These are phyloP conservation scores for Mycena capillaripes DNA, from an alignment of 768 basidiomycete species.

Conservation along the genomic window DNA sequence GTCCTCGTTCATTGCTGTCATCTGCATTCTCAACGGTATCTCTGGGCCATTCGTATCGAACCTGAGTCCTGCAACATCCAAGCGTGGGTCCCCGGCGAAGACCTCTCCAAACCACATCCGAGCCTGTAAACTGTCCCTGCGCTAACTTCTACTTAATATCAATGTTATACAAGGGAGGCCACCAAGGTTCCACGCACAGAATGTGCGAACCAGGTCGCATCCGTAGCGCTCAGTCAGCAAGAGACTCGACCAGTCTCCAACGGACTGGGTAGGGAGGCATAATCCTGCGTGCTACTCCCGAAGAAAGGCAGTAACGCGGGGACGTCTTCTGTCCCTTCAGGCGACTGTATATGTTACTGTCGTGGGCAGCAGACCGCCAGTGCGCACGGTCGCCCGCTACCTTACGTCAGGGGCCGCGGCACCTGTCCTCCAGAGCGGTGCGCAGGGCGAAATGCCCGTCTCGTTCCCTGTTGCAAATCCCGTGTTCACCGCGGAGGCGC, in stretches of 20 bases:
- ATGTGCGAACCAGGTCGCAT: slow-evolving; percentile 19
- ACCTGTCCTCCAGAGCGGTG: not conserved
- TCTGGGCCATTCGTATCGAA: too few species aligned
- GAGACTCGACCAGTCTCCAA: slow-evolving; percentile 32
- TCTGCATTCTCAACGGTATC: too few species aligned
- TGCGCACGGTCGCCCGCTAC: slow-evolving; percentile 6
- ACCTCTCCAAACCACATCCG: too few species aligned
- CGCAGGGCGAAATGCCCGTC: not conserved
- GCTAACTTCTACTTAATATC: too few species aligned
- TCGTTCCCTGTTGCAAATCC: slow-evolving; percentile 13
- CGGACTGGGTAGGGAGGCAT: slow-evolving; percentile 25
- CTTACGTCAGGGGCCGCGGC: not conserved
- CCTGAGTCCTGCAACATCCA: too few species aligned
- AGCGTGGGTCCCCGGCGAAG: too few species aligned
- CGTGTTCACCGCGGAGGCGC: not conserved
- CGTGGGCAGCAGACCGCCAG: not conserved
- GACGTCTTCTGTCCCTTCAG: not conserved
- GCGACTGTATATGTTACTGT: not conserved
- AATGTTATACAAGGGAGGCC: slow-evolving; percentile 17
- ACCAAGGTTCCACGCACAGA: slow-evolving; percentile 15
- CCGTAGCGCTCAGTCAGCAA: slow-evolving; percentile 28
- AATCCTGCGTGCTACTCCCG: too few species aligned
- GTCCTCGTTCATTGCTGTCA: too few species aligned
- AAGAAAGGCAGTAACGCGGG: not conserved
- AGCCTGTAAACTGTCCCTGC: too few species aligned